A percentile compares a stretch with the other conserved stretches of the same genome.
Conservation (phyloP, 2,329 filamentous ascomycete species). For the Phaeosphaeria sp. region DNA sequence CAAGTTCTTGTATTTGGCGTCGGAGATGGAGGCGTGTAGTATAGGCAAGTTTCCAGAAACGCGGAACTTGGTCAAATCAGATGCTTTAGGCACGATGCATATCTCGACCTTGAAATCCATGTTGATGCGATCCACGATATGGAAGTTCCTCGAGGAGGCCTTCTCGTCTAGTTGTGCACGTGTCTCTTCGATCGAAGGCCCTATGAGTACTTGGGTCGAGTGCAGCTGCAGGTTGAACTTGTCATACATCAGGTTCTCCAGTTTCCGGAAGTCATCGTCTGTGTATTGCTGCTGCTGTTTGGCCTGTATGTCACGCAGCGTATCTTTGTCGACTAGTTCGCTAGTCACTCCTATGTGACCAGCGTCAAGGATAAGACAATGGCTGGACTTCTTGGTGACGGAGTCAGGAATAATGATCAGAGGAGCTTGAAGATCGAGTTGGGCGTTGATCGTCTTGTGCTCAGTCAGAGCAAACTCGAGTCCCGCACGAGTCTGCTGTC, state of each 20-base stretch:
- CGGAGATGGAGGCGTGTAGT: slow-evolving; percentile 88
- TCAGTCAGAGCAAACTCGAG: slow-evolving; percentile 96
- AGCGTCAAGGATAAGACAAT: slow-evolving; percentile 93
- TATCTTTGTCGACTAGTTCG: slow-evolving; percentile 90
- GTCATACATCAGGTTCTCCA: slow-evolving; percentile 97
- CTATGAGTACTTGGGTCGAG: slow-evolving; percentile 94
- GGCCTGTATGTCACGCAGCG: slow-evolving; percentile 84
- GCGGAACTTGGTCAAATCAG: slow-evolving; percentile 89
- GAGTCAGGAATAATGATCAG: slow-evolving; percentile 96
- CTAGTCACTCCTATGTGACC: slow-evolving; percentile 95
- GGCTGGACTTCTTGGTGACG: slow-evolving; percentile 79
- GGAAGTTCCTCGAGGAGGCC: slow-evolving; percentile 74
- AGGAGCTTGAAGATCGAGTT: slow-evolving; percentile 92
- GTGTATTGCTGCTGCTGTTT: slow-evolving; percentile 89
- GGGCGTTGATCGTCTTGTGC: slow-evolving; percentile 96
- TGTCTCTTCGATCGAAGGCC: slow-evolving; percentile 88
- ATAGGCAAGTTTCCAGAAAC: slow-evolving; percentile 92
- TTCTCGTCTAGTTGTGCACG: slow-evolving; percentile 78
- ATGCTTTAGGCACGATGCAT: slow-evolving; percentile 95
- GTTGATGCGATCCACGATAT: slow-evolving; percentile 96
- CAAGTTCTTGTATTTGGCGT: slow-evolving; percentile 93
- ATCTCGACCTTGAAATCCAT: slow-evolving; percentile 96
- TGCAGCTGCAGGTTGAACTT: slow-evolving; percentile 92
- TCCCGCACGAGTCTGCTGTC: slow-evolving; percentile 94
- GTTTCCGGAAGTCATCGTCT: slow-evolving; percentile 83